Percentiles rank a stretch among this genome's conserved stretches.
These are phyloP conservation scores for Claviceps paspali DNA, from an alignment of 2,329 filamentous ascomycete species.

Conservation along the genomic window DNA sequence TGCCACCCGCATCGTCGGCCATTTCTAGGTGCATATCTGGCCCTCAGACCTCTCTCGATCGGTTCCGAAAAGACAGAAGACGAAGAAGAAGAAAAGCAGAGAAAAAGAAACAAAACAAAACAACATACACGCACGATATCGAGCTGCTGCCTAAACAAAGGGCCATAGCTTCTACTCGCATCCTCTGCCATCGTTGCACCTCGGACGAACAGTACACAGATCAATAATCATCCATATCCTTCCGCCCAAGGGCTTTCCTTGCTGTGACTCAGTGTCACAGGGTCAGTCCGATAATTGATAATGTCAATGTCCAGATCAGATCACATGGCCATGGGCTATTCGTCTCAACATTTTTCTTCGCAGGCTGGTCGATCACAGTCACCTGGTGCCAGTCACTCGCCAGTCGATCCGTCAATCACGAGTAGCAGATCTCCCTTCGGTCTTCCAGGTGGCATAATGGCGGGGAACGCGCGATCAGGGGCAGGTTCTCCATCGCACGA, in stretches of 20 bases:
- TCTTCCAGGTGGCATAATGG: slow-evolving; percentile 49
- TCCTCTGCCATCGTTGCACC: background rate
- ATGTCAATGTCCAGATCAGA: slow-evolving; percentile 83
- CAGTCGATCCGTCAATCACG: slow-evolving; percentile 55
- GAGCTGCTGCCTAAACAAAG: background rate
- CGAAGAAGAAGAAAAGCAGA: no score
- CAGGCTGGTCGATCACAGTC: slow-evolving; percentile 60
- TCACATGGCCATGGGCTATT: slow-evolving; percentile 73
- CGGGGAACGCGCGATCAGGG: slow-evolving; percentile 55
- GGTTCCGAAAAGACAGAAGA: background rate
- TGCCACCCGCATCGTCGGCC: background rate
- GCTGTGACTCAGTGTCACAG: slow-evolving; percentile 6
- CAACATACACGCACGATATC: background rate
- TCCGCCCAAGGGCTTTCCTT: background rate
- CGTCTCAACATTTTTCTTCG: slow-evolving; percentile 46
- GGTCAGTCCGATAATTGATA: slow-evolving; percentile 55
- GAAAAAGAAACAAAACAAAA: no score
- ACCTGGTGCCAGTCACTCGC: slow-evolving; percentile 66
- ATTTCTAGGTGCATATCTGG: background rate
- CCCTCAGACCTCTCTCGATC: background rate
- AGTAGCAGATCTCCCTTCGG: slow-evolving; percentile 58
- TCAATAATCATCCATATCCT: slow-evolving; percentile 1
- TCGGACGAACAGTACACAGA: slow-evolving; percentile 4
- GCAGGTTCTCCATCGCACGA: slow-evolving; percentile 96
- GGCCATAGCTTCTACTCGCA: slow-evolving; percentile 2